Evolutionary conservation across 1,284 basidiomycete species (phyloP).

Genomic region (Tilletia caries): DNA sequence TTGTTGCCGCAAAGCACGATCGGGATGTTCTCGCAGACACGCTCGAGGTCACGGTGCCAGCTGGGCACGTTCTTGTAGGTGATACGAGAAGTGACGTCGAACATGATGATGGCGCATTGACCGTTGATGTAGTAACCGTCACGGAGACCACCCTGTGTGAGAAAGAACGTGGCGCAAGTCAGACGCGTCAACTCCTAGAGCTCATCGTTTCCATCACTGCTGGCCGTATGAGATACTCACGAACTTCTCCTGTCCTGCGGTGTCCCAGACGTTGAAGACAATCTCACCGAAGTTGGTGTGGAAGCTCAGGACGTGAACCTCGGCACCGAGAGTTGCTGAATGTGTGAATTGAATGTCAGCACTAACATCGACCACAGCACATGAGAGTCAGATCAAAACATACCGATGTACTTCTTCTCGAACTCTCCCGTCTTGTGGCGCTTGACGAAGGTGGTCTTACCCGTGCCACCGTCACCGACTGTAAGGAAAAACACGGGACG

Average conservation of each 20-base stretch:
- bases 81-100: constrained; percentile 98
- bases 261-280: constrained; percentile 99
- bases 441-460: constrained; percentile 64
- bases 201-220: no score
- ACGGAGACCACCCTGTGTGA: constrained; percentile 42
- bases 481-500: constrained; percentile 1
- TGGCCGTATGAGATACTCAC: constrained; percentile 72
- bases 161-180: no score
- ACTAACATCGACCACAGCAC: no score
- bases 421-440: constrained; percentile 97
- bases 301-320: constrained; percentile 94
- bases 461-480: constrained; percentile 97
- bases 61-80: constrained; percentile 99
- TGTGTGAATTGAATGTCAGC: constrained; percentile 8
- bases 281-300: constrained; percentile 98
- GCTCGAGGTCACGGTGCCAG: constrained; percentile 99
- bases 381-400: constrained; percentile 26
- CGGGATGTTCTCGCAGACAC: constrained; percentile 98
- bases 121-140: constrained; percentile 60
- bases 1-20: constrained; percentile 99
- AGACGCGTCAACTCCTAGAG: no score
- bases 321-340: constrained; percentile 94
- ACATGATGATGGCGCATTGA: constrained; percentile 99
- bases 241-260: constrained; percentile 99
- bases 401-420: constrained; percentile 99